Percentiles rank a stretch among this genome's conserved stretches.
Conservation (phyloP, 163 green algal genomes). For the Scenedesmus sp. region DNA sequence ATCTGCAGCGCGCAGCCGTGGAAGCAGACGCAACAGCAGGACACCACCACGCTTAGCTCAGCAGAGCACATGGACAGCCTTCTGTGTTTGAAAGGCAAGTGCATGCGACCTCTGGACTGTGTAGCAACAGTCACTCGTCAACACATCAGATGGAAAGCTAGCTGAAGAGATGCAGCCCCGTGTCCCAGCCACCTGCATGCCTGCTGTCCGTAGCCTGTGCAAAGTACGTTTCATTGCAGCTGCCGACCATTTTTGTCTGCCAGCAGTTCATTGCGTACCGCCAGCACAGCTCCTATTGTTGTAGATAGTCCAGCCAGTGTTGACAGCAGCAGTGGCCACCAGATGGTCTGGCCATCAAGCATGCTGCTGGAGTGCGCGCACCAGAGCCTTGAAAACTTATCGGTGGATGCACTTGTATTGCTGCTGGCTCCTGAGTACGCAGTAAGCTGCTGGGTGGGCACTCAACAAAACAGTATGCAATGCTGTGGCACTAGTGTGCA, state of each 20-base stretch:
- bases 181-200: no score
- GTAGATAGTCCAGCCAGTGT: slow-evolving; percentile 86
- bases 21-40: neutral
- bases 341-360: neutral
- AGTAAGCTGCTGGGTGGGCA: neutral
- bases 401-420: neutral
- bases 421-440: no score
- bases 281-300: slow-evolving; percentile 78
- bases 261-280: slow-evolving; percentile 58
- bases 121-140: no score
- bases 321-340: slow-evolving; percentile 79
- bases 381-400: neutral
- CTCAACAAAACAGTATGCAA: neutral
- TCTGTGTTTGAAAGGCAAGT: no score
- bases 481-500: neutral
- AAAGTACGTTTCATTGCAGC: neutral
- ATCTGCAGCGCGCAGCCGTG: slow-evolving; percentile 63
- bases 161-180: no score
- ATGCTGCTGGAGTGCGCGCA: neutral
- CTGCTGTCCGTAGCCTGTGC: no score
- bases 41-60: neutral
- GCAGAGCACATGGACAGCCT: no score
- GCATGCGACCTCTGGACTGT: no score
- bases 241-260: no score
- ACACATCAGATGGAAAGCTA: no score